Percentiles rank a stretch among this genome's conserved stretches.
Evolutionary conservation across 345 rosid species (phyloP).

Genomic region (Eucalyptus victrix): DNA sequence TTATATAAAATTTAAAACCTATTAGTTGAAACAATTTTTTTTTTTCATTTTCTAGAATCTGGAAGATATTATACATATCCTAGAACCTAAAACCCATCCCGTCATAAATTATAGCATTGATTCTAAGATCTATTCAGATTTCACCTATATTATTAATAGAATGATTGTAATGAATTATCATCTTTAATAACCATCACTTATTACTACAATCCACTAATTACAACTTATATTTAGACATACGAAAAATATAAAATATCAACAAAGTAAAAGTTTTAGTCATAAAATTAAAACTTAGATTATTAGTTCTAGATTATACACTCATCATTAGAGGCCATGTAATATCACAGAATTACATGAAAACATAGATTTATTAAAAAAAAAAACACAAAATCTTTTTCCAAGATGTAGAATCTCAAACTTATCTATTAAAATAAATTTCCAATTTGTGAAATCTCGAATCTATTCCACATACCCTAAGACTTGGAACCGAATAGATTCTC

Average conservation of each 20-base stretch:
- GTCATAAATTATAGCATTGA: rapidly evolving
- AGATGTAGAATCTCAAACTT: not conserved
- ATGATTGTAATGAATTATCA: rapidly evolving
- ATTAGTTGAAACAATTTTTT: rapidly evolving
- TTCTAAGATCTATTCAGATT: rapidly evolving
- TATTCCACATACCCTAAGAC: rapidly evolving
- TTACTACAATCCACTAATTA: rapidly evolving
- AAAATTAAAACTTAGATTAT: rapidly evolving
- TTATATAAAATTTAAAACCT: too few relatives aligned
- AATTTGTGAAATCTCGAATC: rapidly evolving
- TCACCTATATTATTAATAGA: rapidly evolving
- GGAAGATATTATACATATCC: rapidly evolving
- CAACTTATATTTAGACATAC: rapidly evolving
- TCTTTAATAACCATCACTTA: rapidly evolving
- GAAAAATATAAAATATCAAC: rapidly evolving
- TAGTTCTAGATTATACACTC: rapidly evolving
- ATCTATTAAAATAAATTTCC: too few relatives aligned
- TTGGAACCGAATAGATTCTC: rapidly evolving
- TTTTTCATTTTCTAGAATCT: rapidly evolving
- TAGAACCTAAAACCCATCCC: rapidly evolving
- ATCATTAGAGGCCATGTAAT: rapidly evolving
- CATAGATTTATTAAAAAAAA: rapidly evolving
- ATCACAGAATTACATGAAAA: rapidly evolving
- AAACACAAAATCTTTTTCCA: rapidly evolving
- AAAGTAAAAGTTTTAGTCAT: too few relatives aligned